phyloP scores from a whole-genome alignment of 2,329 filamentous ascomycete species.

The Cephalotrichum gorgonifer region DNA sequence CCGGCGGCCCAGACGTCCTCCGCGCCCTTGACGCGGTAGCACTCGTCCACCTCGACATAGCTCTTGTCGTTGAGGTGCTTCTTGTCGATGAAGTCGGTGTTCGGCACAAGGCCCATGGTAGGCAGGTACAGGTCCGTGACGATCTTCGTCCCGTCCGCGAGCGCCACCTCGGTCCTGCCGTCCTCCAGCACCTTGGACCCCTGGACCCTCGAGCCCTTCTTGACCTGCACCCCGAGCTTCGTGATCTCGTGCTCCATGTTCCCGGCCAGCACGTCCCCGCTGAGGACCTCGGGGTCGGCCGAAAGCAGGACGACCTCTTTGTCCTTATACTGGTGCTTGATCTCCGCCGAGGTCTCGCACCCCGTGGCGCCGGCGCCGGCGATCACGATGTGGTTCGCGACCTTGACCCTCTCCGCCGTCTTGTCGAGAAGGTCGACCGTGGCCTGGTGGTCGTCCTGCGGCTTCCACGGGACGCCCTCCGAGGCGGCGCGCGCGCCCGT shows the following conservation, averaged over 20 bases:
- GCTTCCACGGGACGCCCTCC: slow-evolving; percentile 40
- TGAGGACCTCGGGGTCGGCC: slow-evolving; percentile 27
- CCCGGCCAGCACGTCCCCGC: slow-evolving; percentile 30
- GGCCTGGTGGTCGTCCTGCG: slow-evolving; percentile 33
- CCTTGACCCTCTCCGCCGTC: slow-evolving; percentile 27
- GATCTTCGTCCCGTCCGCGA: slow-evolving; percentile 35
- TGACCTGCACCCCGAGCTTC: slow-evolving; percentile 40
- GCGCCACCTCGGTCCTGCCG: slow-evolving; percentile 36
- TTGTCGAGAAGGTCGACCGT: slow-evolving; percentile 26
- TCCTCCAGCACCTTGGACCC: slow-evolving; percentile 20
- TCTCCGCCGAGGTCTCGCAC: slow-evolving; percentile 44
- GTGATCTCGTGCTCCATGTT: slow-evolving; percentile 37
- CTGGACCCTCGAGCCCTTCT: slow-evolving; percentile 28
- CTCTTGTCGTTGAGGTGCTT: slow-evolving; percentile 30
- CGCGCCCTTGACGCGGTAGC: slow-evolving; percentile 32
- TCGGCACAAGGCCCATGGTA: slow-evolving; percentile 43
- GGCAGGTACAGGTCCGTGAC: slow-evolving; percentile 46
- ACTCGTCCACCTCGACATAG: slow-evolving; percentile 39
- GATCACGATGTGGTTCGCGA: slow-evolving; percentile 42
- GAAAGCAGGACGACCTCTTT: slow-evolving; percentile 40
- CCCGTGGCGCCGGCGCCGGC: slow-evolving; percentile 47
- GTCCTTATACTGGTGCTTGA: slow-evolving; percentile 37
- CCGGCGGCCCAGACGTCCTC: slow-evolving; percentile 42
- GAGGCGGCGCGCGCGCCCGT: slow-evolving; percentile 37
- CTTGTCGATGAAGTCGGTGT: slow-evolving; percentile 40